A percentile compares a stretch with the other conserved stretches of the same genome.
These are phyloP conservation scores for Cicer chorassanicum DNA, from an alignment of 306 rosid genomes.

Conservation along the genomic window DNA sequence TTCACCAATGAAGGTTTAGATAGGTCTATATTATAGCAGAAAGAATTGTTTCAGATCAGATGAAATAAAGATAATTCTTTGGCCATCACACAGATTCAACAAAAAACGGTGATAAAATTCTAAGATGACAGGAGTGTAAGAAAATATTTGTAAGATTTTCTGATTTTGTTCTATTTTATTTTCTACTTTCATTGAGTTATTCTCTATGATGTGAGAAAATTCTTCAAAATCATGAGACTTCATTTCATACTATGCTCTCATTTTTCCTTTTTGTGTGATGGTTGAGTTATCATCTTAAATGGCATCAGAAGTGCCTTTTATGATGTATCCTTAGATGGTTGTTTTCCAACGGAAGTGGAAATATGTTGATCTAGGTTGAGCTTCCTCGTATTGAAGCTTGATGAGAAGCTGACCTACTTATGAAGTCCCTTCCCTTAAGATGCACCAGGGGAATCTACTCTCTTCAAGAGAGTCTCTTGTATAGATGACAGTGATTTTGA, in stretches of 20 bases:
- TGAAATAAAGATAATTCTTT: constrained; percentile 4
- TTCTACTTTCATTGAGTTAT: constrained; percentile 1
- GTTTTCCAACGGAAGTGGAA: background rate
- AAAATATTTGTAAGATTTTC: constrained; percentile 1
- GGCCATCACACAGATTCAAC: constrained; percentile 14
- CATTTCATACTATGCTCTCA: background rate
- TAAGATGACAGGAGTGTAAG: constrained; percentile 12
- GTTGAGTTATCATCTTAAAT: constrained; percentile 13
- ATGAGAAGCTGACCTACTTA: too few species aligned
- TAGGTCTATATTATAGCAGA: background rate
- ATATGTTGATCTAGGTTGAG: too few species aligned
- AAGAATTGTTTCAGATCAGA: constrained; percentile 1
- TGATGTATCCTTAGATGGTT: background rate
- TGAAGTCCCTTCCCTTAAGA: too few species aligned
- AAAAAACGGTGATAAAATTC: constrained; percentile 7
- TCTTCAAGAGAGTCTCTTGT: too few species aligned
- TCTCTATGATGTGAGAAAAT: background rate
- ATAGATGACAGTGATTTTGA: too few species aligned
- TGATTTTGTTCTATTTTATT: background rate
- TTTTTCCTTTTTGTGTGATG: background rate
- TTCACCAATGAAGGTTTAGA: constrained; percentile 17
- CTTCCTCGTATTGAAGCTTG: too few species aligned
- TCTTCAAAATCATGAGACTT: background rate
- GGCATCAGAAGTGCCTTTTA: constrained; percentile 7
- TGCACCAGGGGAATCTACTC: too few species aligned